Evolutionary conservation across 768 basidiomycete genomes (phyloP), one percentile per base, ranked within the genome.

Genomic region (Suillus occidentalis): DNA sequence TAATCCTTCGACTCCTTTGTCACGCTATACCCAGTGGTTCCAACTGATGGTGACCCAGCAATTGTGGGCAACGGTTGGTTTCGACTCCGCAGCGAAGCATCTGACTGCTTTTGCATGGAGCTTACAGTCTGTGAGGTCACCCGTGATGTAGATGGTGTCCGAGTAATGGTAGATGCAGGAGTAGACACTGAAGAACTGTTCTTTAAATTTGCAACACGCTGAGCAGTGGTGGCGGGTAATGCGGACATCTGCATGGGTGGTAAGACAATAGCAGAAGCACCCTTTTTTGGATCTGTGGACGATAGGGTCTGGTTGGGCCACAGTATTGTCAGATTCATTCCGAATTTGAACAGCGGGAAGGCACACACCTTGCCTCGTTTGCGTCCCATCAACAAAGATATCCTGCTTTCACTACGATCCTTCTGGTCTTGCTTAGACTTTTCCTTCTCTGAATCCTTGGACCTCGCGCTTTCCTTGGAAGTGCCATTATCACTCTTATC

Each of bases 171-270:
- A 2, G 64, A 75, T 31, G 74, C 70, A 16, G 83, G 72, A 0
- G 84, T 78, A 42, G 84, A 81, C 45, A 80, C 72, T 22, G 85
- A 80, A 9, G 73, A 76, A 18, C 80, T 76, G 22, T 85, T 80
- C 78, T 92, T 91, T 68, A 96, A 83, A 71, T 84, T 91, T 59
- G 93, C 94, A 63, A 97, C 88, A 34, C 95, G 89, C 72, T 91
- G 89, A 22, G 91, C 89, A 43, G 95, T 96, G 49, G 85, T 81
- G 47, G 89, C 86, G 47, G 94, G 91, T 66, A 96, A 79, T 18
- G 92, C 94, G 40, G 90, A 82, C 72, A 97, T 92, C 72, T 96
- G 94, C 87, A 97, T 90, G 25, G 95, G 95, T 16, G 95, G 95
- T 69, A 97, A 78, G 72, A 83, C 84, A 65, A 90, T 84, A 55